Evolutionary conservation across 176 grass and related monocot species (phyloP), one percentile per base, ranked within the genome.

Genomic region (Saccharum spontaneum): DNA sequence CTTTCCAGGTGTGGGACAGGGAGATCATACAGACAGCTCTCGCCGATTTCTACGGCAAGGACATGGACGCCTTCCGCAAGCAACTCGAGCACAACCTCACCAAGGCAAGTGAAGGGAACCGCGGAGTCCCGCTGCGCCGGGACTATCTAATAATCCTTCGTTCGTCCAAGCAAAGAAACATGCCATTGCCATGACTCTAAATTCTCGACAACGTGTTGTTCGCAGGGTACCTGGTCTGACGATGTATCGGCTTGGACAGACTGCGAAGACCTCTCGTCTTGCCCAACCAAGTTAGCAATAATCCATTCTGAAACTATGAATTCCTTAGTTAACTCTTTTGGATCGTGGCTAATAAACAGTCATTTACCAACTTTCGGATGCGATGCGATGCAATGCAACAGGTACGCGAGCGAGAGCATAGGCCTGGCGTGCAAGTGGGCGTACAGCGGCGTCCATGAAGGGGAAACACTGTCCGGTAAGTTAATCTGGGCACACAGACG

Each of bases 351-450:
- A 52, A 0, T 52, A 57, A 57, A 9, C 54, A 57, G 7, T 2
- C 18, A 9, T 22, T 46, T 7, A 57, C 18, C 7, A 22, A 22
- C 20, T 57, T 57, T 57, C 7, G 7, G 18, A 57, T 22, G 16
- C 16, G 0, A 18, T 50, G 48, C 15, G 7, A 57, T 12, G 57
- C 57, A 23, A 79, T 26, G 24, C 11, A 24, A 89, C 88, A 94
- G 94, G 69, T 98, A 98, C 34, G 92, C 92, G 3, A 85, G 84
- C 12, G 92, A 98, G 81, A 95, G 95, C 86, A 93, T 98, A 87
- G 81, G 18, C 76, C 50, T 98, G 84, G 95, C 95, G 1, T 97
- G 95, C 87, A 94, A 89, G 43, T 93, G 86, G 90, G 92, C 84
- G 2, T 97, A 94, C 84, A 57, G 45, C 1, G 82, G 89, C 77